Base-by-base conservation (phyloP, 257 asterid species). In the Echites panduratus region DNA sequence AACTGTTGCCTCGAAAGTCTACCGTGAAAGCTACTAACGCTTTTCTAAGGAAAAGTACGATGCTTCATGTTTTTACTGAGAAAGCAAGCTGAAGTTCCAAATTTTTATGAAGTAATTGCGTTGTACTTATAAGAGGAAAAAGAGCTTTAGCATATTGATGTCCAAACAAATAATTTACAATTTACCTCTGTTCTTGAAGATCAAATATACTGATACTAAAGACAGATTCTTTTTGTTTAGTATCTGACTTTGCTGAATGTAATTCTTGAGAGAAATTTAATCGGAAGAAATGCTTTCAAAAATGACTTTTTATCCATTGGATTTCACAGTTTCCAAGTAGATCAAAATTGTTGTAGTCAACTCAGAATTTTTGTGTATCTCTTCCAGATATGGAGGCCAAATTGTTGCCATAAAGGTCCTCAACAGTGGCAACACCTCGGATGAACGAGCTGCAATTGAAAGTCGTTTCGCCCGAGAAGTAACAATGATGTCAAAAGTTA, bases 371-470 rank as follows among this genome's bases (percentile, higher is more conserved):
- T 59, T 76, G 24, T 24, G 17, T 45, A 58, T 38, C 38, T 45
- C 76, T 72, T 67, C 76, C 85, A 93, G 98, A 92, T 87, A 88
- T 73, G 93, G 94, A 20, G 92, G 89, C 77, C 87, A 78, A 79
- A 85, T 91, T 79, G 98, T 93, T 82, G 98, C 98, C 8, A 87
- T 93, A 61, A 93, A 93, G 79, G 98, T 91, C 76, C 96, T 93
- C 32, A 89, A 84, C 75, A 57, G 79, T 73, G 97, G 98, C 53
- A 85, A 80, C 68, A 91, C 93, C 72, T 79, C 92, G 2, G 88
- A 84, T 68, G 96, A 91, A 80, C 88, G 88, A 79, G 79, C 83
- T 72, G 83, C 89, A 77, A 96, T 88, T 40, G 94, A 91, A 85
- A 81, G 88, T 73, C 96, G 96, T 35, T 93, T 93, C 85, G 85